Percentiles rank a stretch among this genome's conserved stretches.
Conservation (phyloP, 495 filamentous ascomycete genomes). For the Thozetella sp. region DNA sequence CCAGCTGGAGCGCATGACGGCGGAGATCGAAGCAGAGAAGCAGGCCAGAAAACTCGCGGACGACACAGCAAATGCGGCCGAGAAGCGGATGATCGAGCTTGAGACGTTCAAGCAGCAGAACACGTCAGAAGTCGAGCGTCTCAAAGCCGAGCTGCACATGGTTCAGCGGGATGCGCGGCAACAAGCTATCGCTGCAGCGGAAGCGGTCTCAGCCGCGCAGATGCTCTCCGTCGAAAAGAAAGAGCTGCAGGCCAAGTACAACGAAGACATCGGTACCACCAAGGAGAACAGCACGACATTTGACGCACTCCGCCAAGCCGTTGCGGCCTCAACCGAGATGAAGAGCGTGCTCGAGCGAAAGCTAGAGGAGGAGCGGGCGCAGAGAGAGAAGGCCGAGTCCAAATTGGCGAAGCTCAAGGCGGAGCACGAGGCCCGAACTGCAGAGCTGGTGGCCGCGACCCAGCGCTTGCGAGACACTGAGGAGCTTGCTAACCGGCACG, state of each 20-base stretch:
- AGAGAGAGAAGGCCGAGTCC: conserved; percentile 74
- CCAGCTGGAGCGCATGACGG: conserved; percentile 64
- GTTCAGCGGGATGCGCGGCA: conserved; percentile 74
- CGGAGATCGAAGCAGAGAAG: conserved; percentile 79
- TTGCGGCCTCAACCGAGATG: conserved; percentile 77
- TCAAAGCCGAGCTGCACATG: conserved; percentile 83
- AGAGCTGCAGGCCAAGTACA: conserved; percentile 70
- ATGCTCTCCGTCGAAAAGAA: conserved; percentile 82
- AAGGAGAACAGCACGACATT: conserved; percentile 76
- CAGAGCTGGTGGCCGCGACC: conserved; percentile 75
- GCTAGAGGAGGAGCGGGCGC: conserved; percentile 79
- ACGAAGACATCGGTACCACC: conserved; percentile 64
- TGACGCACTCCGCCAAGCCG: conserved; percentile 73
- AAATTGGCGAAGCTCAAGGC: conserved; percentile 78
- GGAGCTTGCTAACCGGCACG: conserved; percentile 85
- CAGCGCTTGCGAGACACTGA: conserved; percentile 83
- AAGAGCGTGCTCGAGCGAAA: conserved; percentile 75
- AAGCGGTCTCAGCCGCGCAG: conserved; percentile 72
- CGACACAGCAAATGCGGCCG: conserved; percentile 79
- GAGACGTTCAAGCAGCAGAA: conserved; percentile 81
- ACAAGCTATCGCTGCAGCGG: conserved; percentile 71
- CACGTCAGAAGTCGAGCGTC: conserved; percentile 77
- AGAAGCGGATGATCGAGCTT: conserved; percentile 80
- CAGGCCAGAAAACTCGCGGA: conserved; percentile 82
- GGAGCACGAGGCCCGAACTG: conserved; percentile 81